A percentile compares a stretch with the other conserved stretches of the same genome.
Evolutionary conservation across 768 basidiomycete genomes (phyloP).

Genomic region (Auricularia auricula-judae): DNA sequence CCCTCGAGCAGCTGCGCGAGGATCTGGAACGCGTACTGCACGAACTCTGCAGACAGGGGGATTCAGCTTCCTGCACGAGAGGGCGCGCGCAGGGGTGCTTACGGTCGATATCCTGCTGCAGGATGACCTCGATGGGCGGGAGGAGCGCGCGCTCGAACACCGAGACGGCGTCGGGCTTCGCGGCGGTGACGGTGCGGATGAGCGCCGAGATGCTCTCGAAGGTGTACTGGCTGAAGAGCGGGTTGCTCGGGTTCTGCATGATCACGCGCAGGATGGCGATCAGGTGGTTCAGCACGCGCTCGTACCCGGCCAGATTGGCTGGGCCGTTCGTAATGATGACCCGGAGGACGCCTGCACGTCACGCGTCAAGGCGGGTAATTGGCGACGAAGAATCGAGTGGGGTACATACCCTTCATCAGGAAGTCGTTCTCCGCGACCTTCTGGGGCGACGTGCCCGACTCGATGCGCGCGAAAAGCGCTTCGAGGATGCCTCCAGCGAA

Average conservation of each 20-base stretch:
- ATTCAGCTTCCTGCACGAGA: no score
- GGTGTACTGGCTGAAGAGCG: constrained; percentile 93
- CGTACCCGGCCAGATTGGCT: constrained; percentile 56
- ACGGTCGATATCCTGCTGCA: constrained; percentile 93
- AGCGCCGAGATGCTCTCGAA: constrained; percentile 95
- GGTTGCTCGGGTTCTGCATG: constrained; percentile 94
- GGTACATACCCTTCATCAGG: constrained; percentile 81
- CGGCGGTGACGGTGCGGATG: constrained; percentile 77
- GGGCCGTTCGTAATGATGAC: constrained; percentile 84
- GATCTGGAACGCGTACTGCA: constrained; percentile 95
- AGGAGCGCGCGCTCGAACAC: constrained; percentile 77
- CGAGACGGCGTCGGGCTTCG: constrained; percentile 51
- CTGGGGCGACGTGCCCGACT: constrained; percentile 67
- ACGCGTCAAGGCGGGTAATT: background rate
- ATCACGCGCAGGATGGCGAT: constrained; percentile 79
- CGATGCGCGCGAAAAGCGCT: constrained; percentile 70
- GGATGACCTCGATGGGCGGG: constrained; percentile 74
- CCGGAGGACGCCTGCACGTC: constrained; percentile 75
- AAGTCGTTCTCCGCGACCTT: constrained; percentile 97
- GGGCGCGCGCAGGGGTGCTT: constrained; percentile 14
- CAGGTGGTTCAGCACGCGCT: constrained; percentile 56
- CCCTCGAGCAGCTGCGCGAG: constrained; percentile 91
- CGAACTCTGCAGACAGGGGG: constrained; percentile 54
- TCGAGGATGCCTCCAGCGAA: constrained; percentile 63
- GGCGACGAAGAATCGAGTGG: background rate